These are phyloP conservation scores for Colletotrichum chlorophyti DNA, from an alignment of 2,329 filamentous ascomycete genomes.

Conservation along the genomic window DNA sequence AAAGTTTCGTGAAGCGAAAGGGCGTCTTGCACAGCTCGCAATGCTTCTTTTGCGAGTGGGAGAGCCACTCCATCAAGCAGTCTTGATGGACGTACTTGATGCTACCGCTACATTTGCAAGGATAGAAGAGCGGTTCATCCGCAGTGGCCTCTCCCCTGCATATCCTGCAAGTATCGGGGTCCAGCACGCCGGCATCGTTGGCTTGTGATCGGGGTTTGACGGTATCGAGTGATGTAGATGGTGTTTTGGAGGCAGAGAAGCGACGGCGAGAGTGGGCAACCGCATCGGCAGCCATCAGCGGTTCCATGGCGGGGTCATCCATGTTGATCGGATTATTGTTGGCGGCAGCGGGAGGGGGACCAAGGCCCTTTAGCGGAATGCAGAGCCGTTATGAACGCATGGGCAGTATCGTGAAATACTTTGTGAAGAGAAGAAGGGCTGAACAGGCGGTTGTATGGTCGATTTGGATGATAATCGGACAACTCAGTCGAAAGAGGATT, in stretches of 20 bases:
- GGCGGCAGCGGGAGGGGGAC: conserved; percentile 1
- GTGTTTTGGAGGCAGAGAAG: conserved; percentile 19
- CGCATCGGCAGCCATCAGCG: conserved; percentile 34
- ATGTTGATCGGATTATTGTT: conserved; percentile 28
- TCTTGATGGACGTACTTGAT: conserved; percentile 99
- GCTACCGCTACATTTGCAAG: conserved; percentile 98
- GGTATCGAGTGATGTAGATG: conserved; percentile 1
- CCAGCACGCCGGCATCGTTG: conserved; percentile 37
- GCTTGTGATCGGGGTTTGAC: conserved; percentile 11
- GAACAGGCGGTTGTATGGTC: too few relatives aligned
- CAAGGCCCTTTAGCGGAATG: conserved; percentile 5
- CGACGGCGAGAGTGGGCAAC: conserved; percentile 37
- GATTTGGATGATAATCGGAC: not conserved
- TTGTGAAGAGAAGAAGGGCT: too few relatives aligned
- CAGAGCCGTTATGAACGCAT: conserved; percentile 25
- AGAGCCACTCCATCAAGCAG: conserved; percentile 98
- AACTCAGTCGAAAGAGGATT: too few relatives aligned
- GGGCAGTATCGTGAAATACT: too few relatives aligned
- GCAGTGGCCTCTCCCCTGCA: conserved; percentile 86
- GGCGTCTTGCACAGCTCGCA: conserved; percentile 99
- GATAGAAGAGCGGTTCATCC: conserved; percentile 91
- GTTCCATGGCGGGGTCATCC: conserved; percentile 34
- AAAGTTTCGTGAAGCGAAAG: conserved; percentile 97
- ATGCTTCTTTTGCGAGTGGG: conserved; percentile 98
- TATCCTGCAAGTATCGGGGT: conserved; percentile 91